phyloP scores from a whole-genome alignment of 768 basidiomycete genomes.

The Coprinellus micaceus region DNA sequence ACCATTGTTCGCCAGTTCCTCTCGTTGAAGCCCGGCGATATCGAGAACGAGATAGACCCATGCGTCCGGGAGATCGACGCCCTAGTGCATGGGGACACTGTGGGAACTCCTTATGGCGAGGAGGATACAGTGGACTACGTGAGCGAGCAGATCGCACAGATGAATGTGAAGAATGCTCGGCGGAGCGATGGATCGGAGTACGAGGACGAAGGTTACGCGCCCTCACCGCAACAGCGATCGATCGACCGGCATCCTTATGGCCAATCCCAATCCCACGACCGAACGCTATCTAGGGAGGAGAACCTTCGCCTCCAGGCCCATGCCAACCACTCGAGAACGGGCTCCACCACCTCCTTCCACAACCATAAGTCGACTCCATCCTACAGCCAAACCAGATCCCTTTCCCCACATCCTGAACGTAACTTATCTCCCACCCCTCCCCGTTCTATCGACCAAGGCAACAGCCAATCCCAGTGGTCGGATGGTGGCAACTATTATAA shows the following conservation, averaged over 20 bases:
- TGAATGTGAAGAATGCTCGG: slow-evolving; percentile 41
- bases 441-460: slow-evolving; percentile 22
- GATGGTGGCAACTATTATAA: slow-evolving; percentile 22
- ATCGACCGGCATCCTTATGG: slow-evolving; percentile 38
- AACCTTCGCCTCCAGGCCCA: slow-evolving; percentile 39
- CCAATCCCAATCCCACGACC: slow-evolving; percentile 30
- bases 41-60: slow-evolving; percentile 63
- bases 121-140: slow-evolving; percentile 31
- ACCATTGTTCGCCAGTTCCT: slow-evolving; percentile 80
- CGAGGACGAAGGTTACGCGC: slow-evolving; percentile 53
- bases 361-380: slow-evolving; percentile 30
- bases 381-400: slow-evolving; percentile 30
- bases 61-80: slow-evolving; percentile 57
- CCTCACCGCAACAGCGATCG: slow-evolving; percentile 37
- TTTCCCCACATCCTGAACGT: slow-evolving; percentile 34
- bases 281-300: slow-evolving; percentile 37
- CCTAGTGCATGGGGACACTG: slow-evolving; percentile 37
- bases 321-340: slow-evolving; percentile 46
- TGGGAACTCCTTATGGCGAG: slow-evolving; percentile 19
- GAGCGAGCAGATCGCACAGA: slow-evolving; percentile 47
- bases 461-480: slow-evolving; percentile 27
- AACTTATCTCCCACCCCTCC: slow-evolving; percentile 28
- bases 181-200: slow-evolving; percentile 67
- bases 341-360: slow-evolving; percentile 45
- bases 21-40: slow-evolving; percentile 81